Conservation (phyloP, 306 rosid species). For the Ceratonia siliqua region DNA sequence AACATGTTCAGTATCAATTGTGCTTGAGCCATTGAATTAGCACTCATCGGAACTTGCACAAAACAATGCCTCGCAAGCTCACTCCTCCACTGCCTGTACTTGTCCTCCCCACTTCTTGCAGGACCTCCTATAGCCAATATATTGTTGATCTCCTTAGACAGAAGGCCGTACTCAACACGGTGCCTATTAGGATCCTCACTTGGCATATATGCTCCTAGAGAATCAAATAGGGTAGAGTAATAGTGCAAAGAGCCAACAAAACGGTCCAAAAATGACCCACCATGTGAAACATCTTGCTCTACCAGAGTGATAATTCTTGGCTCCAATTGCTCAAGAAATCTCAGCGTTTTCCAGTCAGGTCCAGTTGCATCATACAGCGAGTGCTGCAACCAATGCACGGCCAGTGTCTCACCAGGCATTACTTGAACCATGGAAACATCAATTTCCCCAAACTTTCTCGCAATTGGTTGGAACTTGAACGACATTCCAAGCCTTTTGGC, state of each 20-base stretch:
- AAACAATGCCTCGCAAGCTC: constrained; percentile 57
- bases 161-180: constrained; percentile 57
- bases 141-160: constrained; percentile 68
- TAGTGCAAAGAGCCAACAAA: constrained; percentile 84
- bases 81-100: constrained; percentile 72
- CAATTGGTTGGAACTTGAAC: constrained; percentile 65
- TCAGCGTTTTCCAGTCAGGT: constrained; percentile 71
- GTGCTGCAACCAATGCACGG: constrained; percentile 86
- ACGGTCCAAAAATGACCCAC: constrained; percentile 81
- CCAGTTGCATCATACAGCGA: constrained; percentile 73
- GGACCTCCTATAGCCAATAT: constrained; percentile 88
- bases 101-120: constrained; percentile 75
- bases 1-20: constrained; percentile 81
- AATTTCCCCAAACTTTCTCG: constrained; percentile 51
- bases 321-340: constrained; percentile 50
- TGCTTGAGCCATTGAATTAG: constrained; percentile 81
- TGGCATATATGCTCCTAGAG: constrained; percentile 60
- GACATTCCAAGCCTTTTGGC: constrained; percentile 68
- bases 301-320: constrained; percentile 82
- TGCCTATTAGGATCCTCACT: constrained; percentile 60
- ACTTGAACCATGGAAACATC: constrained; percentile 52
- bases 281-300: constrained; percentile 67
- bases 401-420: constrained; percentile 55
- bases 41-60: constrained; percentile 71
- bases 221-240: constrained; percentile 84